Evolutionary conservation across 2,329 filamentous ascomycete species (phyloP), one percentile per base, ranked within the genome.

Genomic region (Colletotrichum orbiculare): DNA sequence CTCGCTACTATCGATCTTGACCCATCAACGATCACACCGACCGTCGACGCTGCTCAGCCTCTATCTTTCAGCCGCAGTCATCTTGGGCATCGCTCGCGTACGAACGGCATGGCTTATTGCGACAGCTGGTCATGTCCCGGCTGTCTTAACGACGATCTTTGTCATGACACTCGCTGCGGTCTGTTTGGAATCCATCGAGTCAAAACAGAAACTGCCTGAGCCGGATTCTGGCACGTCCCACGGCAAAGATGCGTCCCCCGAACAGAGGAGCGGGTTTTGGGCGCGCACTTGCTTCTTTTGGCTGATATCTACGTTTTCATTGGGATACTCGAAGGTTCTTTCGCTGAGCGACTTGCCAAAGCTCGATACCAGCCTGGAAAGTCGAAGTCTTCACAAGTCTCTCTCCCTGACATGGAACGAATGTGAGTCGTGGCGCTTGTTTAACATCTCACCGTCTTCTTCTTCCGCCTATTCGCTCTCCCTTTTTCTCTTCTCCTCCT

Each of bases 1-100:
- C 7, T 48, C 47, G 2, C n/a, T 64, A 2, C 54, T 72, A 5
- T 74, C 69, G 9, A 64, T 61, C 6, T 38, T 69, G 7, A 68
- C 60, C 43, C 69, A 74, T 41, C 67, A 67, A 11, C 62, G 69
- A 13, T 72, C 70, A 1, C 43, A 48, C 12, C 71, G 70, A 0
- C 73, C 72, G 2, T 73, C 71, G 2, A 72, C 73, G 3, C 46
- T 73, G 0, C 63, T 74, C 4, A 68, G 62, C 34, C 42, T 74
- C 1, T 73, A 71, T 46, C 45, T 73, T 6, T 69, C 72, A 0
- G 46, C 64, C 1, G 38, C 60, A 2, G 43, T 57, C 25, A 54
- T 74, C 8, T 37, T 72, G 8, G 65, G 60, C 2, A 67, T 70
- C 25, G 61, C 41, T 8, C 42, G 48, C 11, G 48, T 41, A 2